Evolutionary conservation across 768 basidiomycete species (phyloP), one percentile per base, ranked within the genome.

Genomic region (Rhizopogon vesiculosus): DNA sequence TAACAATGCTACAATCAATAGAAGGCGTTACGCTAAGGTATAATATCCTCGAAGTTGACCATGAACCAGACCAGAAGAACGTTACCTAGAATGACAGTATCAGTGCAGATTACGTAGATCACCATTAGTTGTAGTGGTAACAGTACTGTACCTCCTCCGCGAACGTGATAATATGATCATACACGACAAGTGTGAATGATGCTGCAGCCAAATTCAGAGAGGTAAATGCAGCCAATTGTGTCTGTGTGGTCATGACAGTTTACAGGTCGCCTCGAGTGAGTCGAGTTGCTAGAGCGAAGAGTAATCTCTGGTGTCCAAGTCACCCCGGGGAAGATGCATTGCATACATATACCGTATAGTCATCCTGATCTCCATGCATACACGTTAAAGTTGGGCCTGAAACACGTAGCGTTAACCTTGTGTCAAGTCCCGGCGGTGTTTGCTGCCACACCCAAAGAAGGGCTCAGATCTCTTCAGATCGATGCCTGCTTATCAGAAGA

Each of bases 131-230:
- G 8, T 18, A 3, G 9, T 18, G 6, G n/a, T 8, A 1, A 42
- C n/a, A 10, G 1, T 18, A 22, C 22, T 22, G 22, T 22, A 51
- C 54, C 54, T 59, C 57, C 29, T 59, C 12, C 6, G 38, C 50
- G 35, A 55, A 33, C 8, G 55, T 56, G 25, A 56, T 42, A 28
- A 42, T 12, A 48, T 56, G 55, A 50, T 51, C 55, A 18, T 51
- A 50, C 18, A 56, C 25, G 15, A 43, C 49, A 33, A 56, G 41
- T 8, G 46, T 35, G 35, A 50, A 33, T 46, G 38, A 42, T n/a
- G 7, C 25, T 2, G 18, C 18, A n/a, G 8, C 18, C 41, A 42
- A 42, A 9, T 18, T 7, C 0, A 8, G 3, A 10, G 16, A 3
- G 18, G n/a, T 10, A 19, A 9, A 7, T 33, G 7, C 31, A 9